Evolutionary conservation across 306 rosid genomes (phyloP), one percentile per base, ranked within the genome.

Genomic region (Quercus ilex): DNA sequence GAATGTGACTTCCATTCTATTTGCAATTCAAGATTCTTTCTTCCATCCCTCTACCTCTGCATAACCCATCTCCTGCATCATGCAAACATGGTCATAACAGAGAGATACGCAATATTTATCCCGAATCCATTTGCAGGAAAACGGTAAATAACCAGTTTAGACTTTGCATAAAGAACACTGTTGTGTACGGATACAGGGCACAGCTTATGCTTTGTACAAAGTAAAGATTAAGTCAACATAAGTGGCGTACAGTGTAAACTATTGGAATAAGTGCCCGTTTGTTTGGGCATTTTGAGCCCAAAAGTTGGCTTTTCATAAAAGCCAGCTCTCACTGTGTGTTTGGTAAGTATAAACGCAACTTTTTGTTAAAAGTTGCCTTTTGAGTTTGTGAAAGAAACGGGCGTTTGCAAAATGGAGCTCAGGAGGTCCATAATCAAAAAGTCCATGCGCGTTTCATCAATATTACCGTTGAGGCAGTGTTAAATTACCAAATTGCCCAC

Each of bases 31-130:
- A 73, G 71, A 52, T 25, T 35, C 35, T 76, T 84, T 4, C 68
- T 75, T 84, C 88, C 90, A 85, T 76, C 74, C 88, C 73, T 73
- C 80, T 63, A 82, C 70, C 63, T 76, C 73, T 69, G 69, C 70
- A 71, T 43, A 70, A 81, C 91, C 91, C 90, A 89, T 91, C 76
- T 82, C 89, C 88, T 82, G 88, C 72, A 52, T 58, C 90, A 84
- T 83, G 90, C 72, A 52, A 53, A n/a, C 76, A 79, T 74, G 80
- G 72, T 51, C 72, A 65, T 59, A 23, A 59, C 62, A 25, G 80
- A 74, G 74, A 79, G 85, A 80, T 25, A 35, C 63, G 33, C 75
- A 74, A 79, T 62, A 68, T 80, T 80, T 73, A 81, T 83, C 81
- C 59, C 80, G 65, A 79, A 79, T 83, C 85, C 71, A 58, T 78